phyloP scores from a whole-genome alignment of 305 asterid genomes.

The Fraxinus baroniana region DNA sequence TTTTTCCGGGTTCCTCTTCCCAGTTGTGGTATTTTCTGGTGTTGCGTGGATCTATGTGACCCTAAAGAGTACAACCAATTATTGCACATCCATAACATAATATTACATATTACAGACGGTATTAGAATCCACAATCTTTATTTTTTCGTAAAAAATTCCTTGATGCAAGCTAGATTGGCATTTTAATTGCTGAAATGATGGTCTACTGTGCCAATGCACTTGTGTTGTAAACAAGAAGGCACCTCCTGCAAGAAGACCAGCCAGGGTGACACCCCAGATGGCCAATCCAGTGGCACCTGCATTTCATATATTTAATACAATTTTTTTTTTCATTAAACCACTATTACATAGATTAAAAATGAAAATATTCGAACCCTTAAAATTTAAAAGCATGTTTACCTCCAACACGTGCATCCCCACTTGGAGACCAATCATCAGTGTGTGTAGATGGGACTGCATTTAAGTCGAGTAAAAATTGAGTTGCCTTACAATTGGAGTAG shows the following conservation, averaged over 20 bases:
- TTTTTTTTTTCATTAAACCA: neutral
- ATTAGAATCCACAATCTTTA: neutral
- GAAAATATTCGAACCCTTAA: neutral
- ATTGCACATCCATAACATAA: neutral
- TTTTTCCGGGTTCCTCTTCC: neutral
- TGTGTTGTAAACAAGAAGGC: constrained; percentile 96
- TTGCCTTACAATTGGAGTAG: neutral
- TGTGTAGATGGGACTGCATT: constrained; percentile 70
- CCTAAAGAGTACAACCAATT: neutral
- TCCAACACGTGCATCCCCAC: constrained; percentile 78
- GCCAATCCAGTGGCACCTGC: constrained; percentile 51
- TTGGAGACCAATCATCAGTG: constrained; percentile 63
- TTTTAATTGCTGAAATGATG: neutral
- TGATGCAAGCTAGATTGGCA: constrained; percentile 1
- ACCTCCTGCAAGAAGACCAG: constrained; percentile 82
- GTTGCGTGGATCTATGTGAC: neutral
- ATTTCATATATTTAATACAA: neutral
- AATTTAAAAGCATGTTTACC: constrained; percentile 34
- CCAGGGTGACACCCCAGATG: constrained; percentile 48
- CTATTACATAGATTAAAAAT: neutral
- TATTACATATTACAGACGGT: neutral
- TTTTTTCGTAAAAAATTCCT: neutral
- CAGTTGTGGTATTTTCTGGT: neutral
- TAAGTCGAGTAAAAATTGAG: neutral
- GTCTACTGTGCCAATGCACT: constrained; percentile 83